Percentiles rank a stretch among this genome's conserved stretches.
Evolutionary conservation across 495 filamentous ascomycete genomes (phyloP).

Genomic region (Choiromyces venosus): DNA sequence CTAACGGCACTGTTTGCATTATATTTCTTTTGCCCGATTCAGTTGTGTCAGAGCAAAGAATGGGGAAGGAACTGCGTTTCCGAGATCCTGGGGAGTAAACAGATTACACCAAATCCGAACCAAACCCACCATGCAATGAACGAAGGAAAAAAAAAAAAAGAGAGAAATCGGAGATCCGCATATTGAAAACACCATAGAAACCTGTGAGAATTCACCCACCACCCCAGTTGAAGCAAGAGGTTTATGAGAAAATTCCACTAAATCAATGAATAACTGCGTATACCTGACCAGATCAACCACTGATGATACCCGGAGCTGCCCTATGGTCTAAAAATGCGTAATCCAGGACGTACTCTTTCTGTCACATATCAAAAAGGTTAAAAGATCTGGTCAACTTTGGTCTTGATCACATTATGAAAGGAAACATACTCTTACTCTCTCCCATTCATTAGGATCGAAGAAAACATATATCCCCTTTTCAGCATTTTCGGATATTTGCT

Average conservation of each 20-base stretch:
- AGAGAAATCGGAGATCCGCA: background rate
- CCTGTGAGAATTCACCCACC: background rate
- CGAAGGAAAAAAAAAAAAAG: background rate
- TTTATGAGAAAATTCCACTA: background rate
- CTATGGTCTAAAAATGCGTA: constrained; percentile 39
- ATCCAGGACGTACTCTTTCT: constrained; percentile 42
- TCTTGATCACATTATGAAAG: constrained; percentile 11
- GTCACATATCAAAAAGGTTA: constrained; percentile 8
- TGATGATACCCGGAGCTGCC: constrained; percentile 30
- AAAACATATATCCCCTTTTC: constrained; percentile 68
- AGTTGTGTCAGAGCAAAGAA: background rate
- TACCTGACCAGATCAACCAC: constrained; percentile 2
- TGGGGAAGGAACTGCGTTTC: background rate
- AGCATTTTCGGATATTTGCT: constrained; percentile 53
- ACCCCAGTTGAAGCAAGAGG: background rate
- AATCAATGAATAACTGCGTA: background rate
- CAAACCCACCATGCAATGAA: background rate
- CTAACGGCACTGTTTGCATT: background rate
- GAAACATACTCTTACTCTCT: constrained; percentile 58
- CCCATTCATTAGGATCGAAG: constrained; percentile 65
- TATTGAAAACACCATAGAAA: background rate
- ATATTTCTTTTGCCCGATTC: background rate
- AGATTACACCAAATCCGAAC: background rate
- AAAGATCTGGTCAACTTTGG: background rate
- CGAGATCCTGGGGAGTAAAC: background rate